These are phyloP conservation scores for Crataegus laevigata DNA, from an alignment of 306 rosid genomes.

Conservation along the genomic window DNA sequence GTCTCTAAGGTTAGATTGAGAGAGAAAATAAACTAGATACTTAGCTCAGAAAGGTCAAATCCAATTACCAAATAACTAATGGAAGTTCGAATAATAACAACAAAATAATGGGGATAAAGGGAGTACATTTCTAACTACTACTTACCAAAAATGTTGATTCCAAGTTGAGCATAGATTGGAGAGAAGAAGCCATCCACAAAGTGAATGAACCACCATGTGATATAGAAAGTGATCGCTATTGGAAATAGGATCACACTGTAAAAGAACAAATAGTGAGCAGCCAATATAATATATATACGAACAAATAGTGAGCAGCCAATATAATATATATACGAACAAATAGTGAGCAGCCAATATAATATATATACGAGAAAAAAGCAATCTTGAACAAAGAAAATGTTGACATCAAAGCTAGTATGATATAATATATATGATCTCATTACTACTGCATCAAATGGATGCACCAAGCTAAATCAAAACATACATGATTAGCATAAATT, in stretches of 20 bases:
- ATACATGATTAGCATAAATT: background rate
- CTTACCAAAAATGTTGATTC: conserved; percentile 82
- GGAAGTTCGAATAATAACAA: background rate
- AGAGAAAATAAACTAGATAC: background rate
- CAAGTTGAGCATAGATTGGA: conserved; percentile 83
- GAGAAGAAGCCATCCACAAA: conserved; percentile 88
- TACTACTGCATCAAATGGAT: background rate
- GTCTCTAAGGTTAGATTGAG: background rate
- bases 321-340: conserved; percentile 3
- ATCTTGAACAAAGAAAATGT: background rate
- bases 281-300: background rate
- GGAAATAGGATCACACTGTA: conserved; percentile 90
- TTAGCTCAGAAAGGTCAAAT: background rate
- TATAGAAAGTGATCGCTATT: conserved; percentile 82
- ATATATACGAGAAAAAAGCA: background rate
- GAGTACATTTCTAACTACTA: background rate
- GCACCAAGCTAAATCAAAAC: background rate
- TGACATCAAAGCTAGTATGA: background rate
- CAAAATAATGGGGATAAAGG: background rate
- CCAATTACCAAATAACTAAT: background rate
- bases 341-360: conserved; percentile 14
- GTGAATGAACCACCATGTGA: conserved; percentile 96
- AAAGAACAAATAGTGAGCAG: conserved; percentile 25
- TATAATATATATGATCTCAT: background rate
- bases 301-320: too few species aligned